These are phyloP conservation scores for Pestalotiopsis fici DNA, from an alignment of 2,329 filamentous ascomycete species.

Conservation along the genomic window DNA sequence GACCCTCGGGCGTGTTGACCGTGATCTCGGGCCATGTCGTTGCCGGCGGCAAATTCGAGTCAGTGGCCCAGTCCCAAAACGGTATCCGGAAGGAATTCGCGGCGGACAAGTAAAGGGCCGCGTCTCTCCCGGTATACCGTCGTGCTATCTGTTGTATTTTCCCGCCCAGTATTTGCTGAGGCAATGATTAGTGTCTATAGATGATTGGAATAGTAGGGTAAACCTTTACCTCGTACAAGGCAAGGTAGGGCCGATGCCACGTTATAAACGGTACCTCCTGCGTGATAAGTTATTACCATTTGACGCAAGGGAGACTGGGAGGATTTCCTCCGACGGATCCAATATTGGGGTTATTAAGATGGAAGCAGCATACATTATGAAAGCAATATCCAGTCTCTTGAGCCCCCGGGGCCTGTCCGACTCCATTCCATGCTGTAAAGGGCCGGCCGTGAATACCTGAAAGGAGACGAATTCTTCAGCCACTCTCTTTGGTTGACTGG, in stretches of 20 bases:
- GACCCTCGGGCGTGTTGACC: constrained; percentile 42
- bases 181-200: neutral
- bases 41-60: constrained; percentile 42
- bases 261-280: constrained; percentile 51
- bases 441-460: constrained; percentile 35
- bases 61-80: constrained; percentile 56
- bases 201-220: constrained; percentile 10
- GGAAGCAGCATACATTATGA: constrained; percentile 37
- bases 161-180: constrained; percentile 51
- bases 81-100: constrained; percentile 48
- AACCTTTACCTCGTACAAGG: constrained; percentile 52
- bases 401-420: constrained; percentile 33
- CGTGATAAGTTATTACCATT: constrained; percentile 3
- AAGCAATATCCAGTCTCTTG: constrained; percentile 23
- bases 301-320: neutral
- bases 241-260: constrained; percentile 59
- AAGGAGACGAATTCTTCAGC: neutral
- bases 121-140: constrained; percentile 37
- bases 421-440: constrained; percentile 39
- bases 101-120: constrained; percentile 41
- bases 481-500: no score
- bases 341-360: no score
- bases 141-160: constrained; percentile 47
- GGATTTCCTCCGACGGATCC: no score
- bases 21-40: constrained; percentile 34